Base-by-base conservation (phyloP, 75 land plant species). In the Selaginella tamariscina region DNA sequence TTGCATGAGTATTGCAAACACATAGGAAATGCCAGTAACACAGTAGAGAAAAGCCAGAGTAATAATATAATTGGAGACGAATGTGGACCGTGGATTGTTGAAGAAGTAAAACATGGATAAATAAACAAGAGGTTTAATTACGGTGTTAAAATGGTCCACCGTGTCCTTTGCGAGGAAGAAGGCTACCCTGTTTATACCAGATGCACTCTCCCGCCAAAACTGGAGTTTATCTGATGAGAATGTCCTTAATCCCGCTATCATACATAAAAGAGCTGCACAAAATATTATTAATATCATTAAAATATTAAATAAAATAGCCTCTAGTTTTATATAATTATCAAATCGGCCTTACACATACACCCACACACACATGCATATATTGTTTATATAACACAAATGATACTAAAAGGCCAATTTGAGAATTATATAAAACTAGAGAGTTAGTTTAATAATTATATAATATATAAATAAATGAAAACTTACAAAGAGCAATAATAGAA, bases 71-170 rank as follows among this genome's bases (percentile, higher is more conserved):
- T 89, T 86, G 27, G 80, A 83, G 22, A 60, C 0, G 56, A 94
- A 87, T 2, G 88, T 71, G 29, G 98, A 94, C 59, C 96, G 84
- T 26, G 98, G 98, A 66, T 85, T 83, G 83, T 79, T 83, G 85
- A 89, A 89, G 81, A 84, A 94, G 56, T 83, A 94, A 79, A 89
- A 94, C 88, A 86, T 87, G 0, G 96, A 89, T 21, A 94, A 80
- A 65, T 85, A 94, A 56, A 94, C 87, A 63, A 94, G 27, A 27
- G 96, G 98, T 55, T 90, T 94, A 68, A 94, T 72, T 24, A 83
- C 31, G 55, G 83, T 87, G 71, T 83, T 82, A 75, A 89, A 94
- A 63, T 77, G 84, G 56, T 90, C 98, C 66, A 83, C 56, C 59
- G 88, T 79, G 65, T 94, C 98, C 65, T 89, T 94, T 8, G 98